Conservation (phyloP, 1,284 basidiomycete genomes). For the Cryptococcus hybrid region DNA sequence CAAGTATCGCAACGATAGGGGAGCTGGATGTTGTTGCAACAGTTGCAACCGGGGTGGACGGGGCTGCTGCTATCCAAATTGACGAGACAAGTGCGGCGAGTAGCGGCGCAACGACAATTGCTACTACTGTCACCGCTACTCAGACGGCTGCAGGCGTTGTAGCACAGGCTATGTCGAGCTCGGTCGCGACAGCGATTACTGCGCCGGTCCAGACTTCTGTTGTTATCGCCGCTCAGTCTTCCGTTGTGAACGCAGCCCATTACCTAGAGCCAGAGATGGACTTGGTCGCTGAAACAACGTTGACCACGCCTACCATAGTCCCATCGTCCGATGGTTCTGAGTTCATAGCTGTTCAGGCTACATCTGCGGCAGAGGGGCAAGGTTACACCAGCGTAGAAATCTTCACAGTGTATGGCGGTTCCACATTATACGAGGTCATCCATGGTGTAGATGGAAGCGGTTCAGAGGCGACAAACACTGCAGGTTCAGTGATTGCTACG, state of each 20-base stretch:
- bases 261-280: no score
- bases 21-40: conserved; percentile 18
- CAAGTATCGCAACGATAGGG: conserved; percentile 4
- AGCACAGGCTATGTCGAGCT: background rate
- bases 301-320: background rate
- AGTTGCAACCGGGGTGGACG: conserved; percentile 13
- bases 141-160: background rate
- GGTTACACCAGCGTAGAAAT: background rate
- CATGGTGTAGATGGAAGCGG: no score
- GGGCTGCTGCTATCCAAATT: conserved; percentile 14
- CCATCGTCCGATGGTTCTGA: background rate
- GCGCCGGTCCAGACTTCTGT: background rate
- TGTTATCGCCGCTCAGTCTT: background rate
- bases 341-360: background rate
- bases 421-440: background rate
- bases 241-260: background rate
- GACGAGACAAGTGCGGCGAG: no score
- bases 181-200: background rate
- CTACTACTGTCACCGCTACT: no score
- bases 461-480: background rate
- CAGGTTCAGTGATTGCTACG: background rate
- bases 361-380: background rate
- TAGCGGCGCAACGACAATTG: no score
- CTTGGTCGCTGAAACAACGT: no score
- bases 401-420: background rate